Conservation (phyloP, 495 filamentous ascomycete species). For the Parachaetomium inaequale region DNA sequence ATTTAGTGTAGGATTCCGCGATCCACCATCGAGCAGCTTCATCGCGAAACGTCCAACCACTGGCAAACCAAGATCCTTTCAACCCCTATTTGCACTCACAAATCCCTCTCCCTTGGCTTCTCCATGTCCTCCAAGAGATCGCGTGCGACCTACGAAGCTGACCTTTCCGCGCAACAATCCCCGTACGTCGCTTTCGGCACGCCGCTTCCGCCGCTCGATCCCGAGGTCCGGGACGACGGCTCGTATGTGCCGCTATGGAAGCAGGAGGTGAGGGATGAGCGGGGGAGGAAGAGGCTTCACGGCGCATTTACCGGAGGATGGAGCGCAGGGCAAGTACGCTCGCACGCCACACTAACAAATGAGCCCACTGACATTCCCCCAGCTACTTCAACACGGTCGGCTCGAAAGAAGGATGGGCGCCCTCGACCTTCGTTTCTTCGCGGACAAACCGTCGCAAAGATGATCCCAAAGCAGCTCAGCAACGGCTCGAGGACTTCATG, state of each 20-base stretch:
- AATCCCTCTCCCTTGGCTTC: neutral
- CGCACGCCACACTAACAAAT: neutral
- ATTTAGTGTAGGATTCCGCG: neutral
- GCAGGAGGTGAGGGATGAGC: conserved; percentile 93
- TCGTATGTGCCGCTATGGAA: conserved; percentile 95
- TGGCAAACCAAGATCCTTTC: neutral
- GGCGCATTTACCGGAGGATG: conserved; percentile 97
- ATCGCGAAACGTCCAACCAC: neutral
- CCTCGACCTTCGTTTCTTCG: conserved; percentile 86
- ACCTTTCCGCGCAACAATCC: conserved; percentile 67
- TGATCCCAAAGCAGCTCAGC: conserved; percentile 47
- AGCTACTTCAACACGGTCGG: conserved; percentile 98
- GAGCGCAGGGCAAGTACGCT: conserved; percentile 74
- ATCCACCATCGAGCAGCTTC: neutral
- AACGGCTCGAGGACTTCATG: conserved; percentile 91
- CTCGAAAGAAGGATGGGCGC: conserved; percentile 97
- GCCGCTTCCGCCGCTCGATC: conserved; percentile 75
- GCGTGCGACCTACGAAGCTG: conserved; percentile 72
- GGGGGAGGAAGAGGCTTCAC: conserved; percentile 85
- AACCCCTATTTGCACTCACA: neutral
- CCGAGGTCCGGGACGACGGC: conserved; percentile 80
- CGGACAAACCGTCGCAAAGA: conserved; percentile 74
- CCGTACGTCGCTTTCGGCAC: conserved; percentile 84
- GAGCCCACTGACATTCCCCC: conserved; percentile 10
- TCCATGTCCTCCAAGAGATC: conserved; percentile 78